A percentile compares a stretch with the other conserved stretches of the same genome.
These are phyloP conservation scores for Cercospora sp. DNA, from an alignment of 2,329 filamentous ascomycete genomes.

Conservation along the genomic window DNA sequence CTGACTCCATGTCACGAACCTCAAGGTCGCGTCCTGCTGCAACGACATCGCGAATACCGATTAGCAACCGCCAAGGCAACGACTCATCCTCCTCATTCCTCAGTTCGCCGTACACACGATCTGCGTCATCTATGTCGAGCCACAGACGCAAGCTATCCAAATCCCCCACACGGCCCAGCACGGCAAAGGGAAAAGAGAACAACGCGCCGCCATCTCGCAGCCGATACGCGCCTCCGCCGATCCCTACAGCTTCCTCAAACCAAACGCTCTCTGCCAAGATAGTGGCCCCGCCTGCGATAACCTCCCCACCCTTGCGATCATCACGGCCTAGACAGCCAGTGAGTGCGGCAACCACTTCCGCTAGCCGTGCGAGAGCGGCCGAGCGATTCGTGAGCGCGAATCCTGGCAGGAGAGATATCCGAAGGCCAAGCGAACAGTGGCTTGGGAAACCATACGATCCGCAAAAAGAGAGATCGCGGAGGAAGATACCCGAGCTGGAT, in stretches of 20 bases:
- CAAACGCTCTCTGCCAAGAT: slow-evolving; percentile 68
- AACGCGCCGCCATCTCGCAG: slow-evolving; percentile 28
- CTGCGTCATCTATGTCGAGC: slow-evolving; percentile 34
- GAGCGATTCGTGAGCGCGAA: slow-evolving; percentile 55
- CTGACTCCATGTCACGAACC: slow-evolving; percentile 24
- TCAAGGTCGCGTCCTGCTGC: slow-evolving; percentile 5
- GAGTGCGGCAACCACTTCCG: slow-evolving; percentile 69
- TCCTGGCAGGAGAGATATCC: slow-evolving; percentile 40
- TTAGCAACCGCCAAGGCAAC: slow-evolving; percentile 31
- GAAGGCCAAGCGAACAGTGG: slow-evolving; percentile 54
- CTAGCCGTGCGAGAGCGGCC: slow-evolving; percentile 65
- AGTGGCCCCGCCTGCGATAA: slow-evolving; percentile 66
- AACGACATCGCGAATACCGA: slow-evolving; percentile 35
- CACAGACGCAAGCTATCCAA: slow-evolving; percentile 31
- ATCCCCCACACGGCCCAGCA: slow-evolving; percentile 33
- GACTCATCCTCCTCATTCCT: slow-evolving; percentile 38
- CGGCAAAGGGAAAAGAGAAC: slow-evolving; percentile 33
- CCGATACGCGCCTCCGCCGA: slow-evolving; percentile 39
- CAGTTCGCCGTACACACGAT: slow-evolving; percentile 30
- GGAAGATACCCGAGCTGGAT: slow-evolving; percentile 61
- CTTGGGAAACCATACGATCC: slow-evolving; percentile 81
- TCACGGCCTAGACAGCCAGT: slow-evolving; percentile 79
- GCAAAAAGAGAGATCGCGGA: slow-evolving; percentile 48
- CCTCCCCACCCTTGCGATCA: slow-evolving; percentile 76
- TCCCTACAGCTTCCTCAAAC: slow-evolving; percentile 31